These are phyloP conservation scores for Metarhizium brunneum DNA, from an alignment of 2,329 filamentous ascomycete genomes.

Conservation along the genomic window DNA sequence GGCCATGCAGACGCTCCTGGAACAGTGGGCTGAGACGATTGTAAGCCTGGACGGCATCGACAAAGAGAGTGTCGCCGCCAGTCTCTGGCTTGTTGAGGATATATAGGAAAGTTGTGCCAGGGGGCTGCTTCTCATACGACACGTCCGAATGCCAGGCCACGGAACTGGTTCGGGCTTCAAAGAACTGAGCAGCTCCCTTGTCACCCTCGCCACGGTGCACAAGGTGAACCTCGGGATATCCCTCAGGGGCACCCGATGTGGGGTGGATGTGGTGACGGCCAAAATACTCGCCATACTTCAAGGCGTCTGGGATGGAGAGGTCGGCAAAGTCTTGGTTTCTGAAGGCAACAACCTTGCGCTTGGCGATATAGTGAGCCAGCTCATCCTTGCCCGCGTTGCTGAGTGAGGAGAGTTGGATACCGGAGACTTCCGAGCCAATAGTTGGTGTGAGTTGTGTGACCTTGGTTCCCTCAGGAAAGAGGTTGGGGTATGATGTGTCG, in stretches of 20 bases:
- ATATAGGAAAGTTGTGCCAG: constrained; percentile 84
- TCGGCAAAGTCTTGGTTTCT: constrained; percentile 65
- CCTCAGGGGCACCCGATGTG: constrained; percentile 64
- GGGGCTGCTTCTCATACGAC: constrained; percentile 79
- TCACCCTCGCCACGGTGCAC: constrained; percentile 58
- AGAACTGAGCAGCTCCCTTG: constrained; percentile 46
- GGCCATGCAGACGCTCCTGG: constrained; percentile 68
- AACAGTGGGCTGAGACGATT: constrained; percentile 70
- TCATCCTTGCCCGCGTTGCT: constrained; percentile 64
- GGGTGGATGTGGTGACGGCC: constrained; percentile 77
- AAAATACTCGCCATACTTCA: constrained; percentile 66
- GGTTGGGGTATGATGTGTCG: constrained; percentile 58
- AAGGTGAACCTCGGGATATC: constrained; percentile 66
- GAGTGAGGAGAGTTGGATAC: constrained; percentile 62
- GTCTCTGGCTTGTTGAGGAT: constrained; percentile 71
- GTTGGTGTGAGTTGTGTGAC: constrained; percentile 58
- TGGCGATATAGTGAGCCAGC: constrained; percentile 63
- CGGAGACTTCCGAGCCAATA: constrained; percentile 63
- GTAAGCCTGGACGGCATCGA: constrained; percentile 73
- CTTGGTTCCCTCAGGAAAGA: constrained; percentile 45
- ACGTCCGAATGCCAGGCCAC: constrained; percentile 88
- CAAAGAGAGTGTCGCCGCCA: constrained; percentile 80
- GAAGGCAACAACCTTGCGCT: constrained; percentile 73
- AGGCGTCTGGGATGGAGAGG: constrained; percentile 58
- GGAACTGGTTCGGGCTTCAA: constrained; percentile 61